Evolutionary conservation across 768 basidiomycete genomes (phyloP).

Genomic region (Podaxis rugospora): DNA sequence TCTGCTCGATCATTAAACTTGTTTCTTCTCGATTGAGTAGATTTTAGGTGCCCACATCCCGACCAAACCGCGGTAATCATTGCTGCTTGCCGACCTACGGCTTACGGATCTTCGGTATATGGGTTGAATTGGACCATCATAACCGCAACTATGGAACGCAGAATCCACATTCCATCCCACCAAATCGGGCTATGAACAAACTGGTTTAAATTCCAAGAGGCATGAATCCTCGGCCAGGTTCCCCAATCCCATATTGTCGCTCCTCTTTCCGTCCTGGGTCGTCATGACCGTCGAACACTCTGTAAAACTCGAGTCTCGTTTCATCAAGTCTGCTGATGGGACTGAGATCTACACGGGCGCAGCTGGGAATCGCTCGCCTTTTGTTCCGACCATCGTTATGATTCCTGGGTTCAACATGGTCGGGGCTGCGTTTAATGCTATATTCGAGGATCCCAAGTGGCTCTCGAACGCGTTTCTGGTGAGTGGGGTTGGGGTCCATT

Average conservation of each 20-base stretch:
- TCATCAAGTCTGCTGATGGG: constrained; percentile 24
- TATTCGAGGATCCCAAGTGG: constrained; percentile 26
- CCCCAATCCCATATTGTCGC: background rate
- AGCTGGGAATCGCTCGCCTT: constrained; percentile 20
- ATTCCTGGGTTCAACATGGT: constrained; percentile 30
- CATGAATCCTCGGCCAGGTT: no score
- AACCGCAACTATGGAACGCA: no score
- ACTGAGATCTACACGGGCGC: constrained; percentile 30
- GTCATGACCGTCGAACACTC: background rate
- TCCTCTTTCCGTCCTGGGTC: background rate
- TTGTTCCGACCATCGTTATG: constrained; percentile 28
- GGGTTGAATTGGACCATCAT: no score
- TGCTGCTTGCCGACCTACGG: no score
- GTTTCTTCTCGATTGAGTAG: no score
- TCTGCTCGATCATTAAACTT: no score
- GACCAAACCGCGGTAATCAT: no score
- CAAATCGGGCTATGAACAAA: no score
- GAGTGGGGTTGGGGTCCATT: background rate
- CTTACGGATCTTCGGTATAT: no score
- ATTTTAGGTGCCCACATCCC: no score
- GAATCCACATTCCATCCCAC: no score
- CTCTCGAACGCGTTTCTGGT: constrained; percentile 19
- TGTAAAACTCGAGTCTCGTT: background rate
- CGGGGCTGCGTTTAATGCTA: constrained; percentile 24
- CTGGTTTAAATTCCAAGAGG: no score